Base-by-base conservation (phyloP, 2,329 filamentous ascomycete genomes). In the Pseudopithomyces maydicus region DNA sequence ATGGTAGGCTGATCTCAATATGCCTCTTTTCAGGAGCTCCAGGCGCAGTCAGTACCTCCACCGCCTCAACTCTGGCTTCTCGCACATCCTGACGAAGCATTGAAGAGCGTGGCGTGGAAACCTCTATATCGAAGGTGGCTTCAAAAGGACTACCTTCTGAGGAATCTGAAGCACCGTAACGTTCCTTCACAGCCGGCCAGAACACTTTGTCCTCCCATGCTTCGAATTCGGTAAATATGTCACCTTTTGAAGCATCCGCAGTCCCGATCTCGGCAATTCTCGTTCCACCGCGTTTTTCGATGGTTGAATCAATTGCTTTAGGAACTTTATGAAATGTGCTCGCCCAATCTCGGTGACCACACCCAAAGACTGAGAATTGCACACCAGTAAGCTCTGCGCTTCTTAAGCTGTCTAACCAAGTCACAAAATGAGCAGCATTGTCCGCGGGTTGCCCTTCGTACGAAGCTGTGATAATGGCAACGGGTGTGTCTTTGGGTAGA, bases 371-470 rank as follows among this genome's bases (percentile, higher is more conserved):
- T 2, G 76, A 65, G 52, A 77, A 80, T 1, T 72, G 69, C 2
- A 76, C 72, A 5, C 72, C 70, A 6, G 71, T 60, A 8, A 77
- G 49, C 44, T 72, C 69, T 1, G 64, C 61, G 1, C 50, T 68
- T 32, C 73, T 69, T 12, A 72, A 56, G 2, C 59, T 61, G 15
- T 67, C 63, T 0, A 79, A 52, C 78, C 77, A 80, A 17, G 72
- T 69, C 17, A 78, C 70, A 43, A 79, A 80, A 45, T 77, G 72
- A 3, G 70, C 72, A 0, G 77, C 77, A 45, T 80, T 80, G 46
- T 79, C 78, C 2, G 78, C 68, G 3, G 78, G 77, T 22, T 77
- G 70, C 11, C 78, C 78, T 57, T 80, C 78, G 48, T 79, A 80
- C 0, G 72, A 76, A 2, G 77, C 72, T 4, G 77, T 77, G 42